Percentiles rank a stretch among this genome's conserved stretches.
These are phyloP conservation scores for Dichotomopilus funicola DNA, from an alignment of 2,329 filamentous ascomycete genomes.

Conservation along the genomic window DNA sequence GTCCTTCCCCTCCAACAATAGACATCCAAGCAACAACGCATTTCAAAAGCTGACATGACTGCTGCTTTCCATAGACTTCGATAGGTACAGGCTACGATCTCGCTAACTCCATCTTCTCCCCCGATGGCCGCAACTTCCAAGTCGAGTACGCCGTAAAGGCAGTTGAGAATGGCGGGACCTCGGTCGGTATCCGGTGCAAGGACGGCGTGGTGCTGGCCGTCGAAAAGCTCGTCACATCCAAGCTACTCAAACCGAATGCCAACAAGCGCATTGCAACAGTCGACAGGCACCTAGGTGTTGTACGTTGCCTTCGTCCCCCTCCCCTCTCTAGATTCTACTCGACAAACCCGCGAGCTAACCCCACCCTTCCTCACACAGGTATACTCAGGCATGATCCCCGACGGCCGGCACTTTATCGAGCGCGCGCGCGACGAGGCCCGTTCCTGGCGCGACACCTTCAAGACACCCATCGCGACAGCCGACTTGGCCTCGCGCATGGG, in stretches of 20 bases:
- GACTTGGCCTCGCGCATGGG: conserved; percentile 91
- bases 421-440: conserved; percentile 90
- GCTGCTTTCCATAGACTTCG: conserved; percentile 64
- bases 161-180: conserved; percentile 95
- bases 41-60: conserved; percentile 13
- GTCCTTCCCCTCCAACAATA: background rate
- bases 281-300: conserved; percentile 87
- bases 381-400: conserved; percentile 88
- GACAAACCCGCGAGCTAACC: background rate
- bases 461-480: conserved; percentile 81
- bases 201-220: conserved; percentile 93
- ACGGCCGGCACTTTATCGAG: conserved; percentile 90
- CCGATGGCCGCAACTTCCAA: conserved; percentile 98
- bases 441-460: conserved; percentile 88
- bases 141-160: conserved; percentile 98
- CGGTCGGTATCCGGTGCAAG: conserved; percentile 93
- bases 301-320: conserved; percentile 41
- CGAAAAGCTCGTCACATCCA: conserved; percentile 93
- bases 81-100: conserved; percentile 99
- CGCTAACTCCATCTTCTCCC: conserved; percentile 98
- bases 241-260: conserved; percentile 86
- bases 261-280: conserved; percentile 97
- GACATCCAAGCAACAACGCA: background rate
- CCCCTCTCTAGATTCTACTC: background rate
- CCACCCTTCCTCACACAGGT: conserved; percentile 49